Evolutionary conservation across 768 basidiomycete genomes (phyloP).

Genomic region (Clathrus columnatus): DNA sequence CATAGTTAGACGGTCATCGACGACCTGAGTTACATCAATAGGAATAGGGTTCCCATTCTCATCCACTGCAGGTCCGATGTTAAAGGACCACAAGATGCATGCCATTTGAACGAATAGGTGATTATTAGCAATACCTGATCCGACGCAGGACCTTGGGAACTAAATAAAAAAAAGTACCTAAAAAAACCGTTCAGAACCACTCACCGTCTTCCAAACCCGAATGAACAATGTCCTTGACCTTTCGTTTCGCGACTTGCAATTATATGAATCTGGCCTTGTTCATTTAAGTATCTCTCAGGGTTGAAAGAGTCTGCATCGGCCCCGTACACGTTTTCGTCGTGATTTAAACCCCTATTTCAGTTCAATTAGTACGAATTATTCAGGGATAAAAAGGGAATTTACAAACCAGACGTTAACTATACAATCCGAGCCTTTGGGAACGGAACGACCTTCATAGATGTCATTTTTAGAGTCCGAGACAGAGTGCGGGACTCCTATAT

Average conservation of each 20-base stretch:
- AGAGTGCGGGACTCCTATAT: slow-evolving; percentile 33
- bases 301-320: slow-evolving; percentile 6
- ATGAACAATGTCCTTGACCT: slow-evolving; percentile 4
- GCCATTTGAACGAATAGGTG: slow-evolving; percentile 28
- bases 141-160: slow-evolving; percentile 26
- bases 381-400: background rate
- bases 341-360: slow-evolving; percentile 4
- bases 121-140: slow-evolving; percentile 26
- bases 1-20: background rate
- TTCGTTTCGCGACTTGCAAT: slow-evolving; percentile 9
- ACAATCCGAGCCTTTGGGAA: slow-evolving; percentile 28
- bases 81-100: slow-evolving; percentile 18
- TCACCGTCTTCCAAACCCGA: slow-evolving; percentile 6
- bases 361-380: background rate
- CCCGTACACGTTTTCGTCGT: slow-evolving; percentile 5
- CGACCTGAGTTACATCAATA: slow-evolving; percentile 8
- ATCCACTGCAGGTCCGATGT: slow-evolving; percentile 26
- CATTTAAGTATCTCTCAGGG: slow-evolving; percentile 18
- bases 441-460: slow-evolving; percentile 27
- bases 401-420: slow-evolving; percentile 26
- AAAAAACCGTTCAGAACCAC: background rate
- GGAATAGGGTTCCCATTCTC: slow-evolving; percentile 31
- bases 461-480: slow-evolving; percentile 29
- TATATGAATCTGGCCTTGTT: slow-evolving; percentile 18
- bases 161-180: background rate